Conservation (phyloP, 2,329 filamentous ascomycete genomes). For the Fusarium albosuccineum region DNA sequence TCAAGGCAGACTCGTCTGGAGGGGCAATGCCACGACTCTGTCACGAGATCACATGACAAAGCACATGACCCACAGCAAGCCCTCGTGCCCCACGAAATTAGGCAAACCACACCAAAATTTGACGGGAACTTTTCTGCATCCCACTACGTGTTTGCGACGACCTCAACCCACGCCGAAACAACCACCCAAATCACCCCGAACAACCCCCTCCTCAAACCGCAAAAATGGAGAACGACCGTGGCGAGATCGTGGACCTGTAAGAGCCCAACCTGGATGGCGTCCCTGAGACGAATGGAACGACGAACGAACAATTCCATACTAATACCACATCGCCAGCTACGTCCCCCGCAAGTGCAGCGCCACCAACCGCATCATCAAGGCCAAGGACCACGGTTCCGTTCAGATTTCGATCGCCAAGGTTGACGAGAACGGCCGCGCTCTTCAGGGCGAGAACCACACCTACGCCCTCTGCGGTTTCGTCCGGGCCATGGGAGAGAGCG, state of each 20-base stretch:
- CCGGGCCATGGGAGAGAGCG: constrained; percentile 96
- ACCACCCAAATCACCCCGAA: constrained; percentile 48
- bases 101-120: constrained; percentile 52
- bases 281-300: neutral
- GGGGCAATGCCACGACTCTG: constrained; percentile 39
- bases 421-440: constrained; percentile 95
- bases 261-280: constrained; percentile 52
- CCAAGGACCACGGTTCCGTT: constrained; percentile 99
- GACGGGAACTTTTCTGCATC: constrained; percentile 46
- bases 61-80: constrained; percentile 55
- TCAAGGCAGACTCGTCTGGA: neutral
- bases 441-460: constrained; percentile 95
- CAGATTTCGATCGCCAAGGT: constrained; percentile 98
- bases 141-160: constrained; percentile 49
- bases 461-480: constrained; percentile 99
- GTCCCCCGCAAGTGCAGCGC: constrained; percentile 99
- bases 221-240: constrained; percentile 99
- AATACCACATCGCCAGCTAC: constrained; percentile 72
- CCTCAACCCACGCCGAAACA: constrained; percentile 48
- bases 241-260: constrained; percentile 99
- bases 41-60: constrained; percentile 52
- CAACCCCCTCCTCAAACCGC: constrained; percentile 52
- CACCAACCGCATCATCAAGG: constrained; percentile 99
- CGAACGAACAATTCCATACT: constrained; percentile 44
- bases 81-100: constrained; percentile 55